Evolutionary conservation across 83 land plant species (phyloP).

Genomic region (Picea mariana): DNA sequence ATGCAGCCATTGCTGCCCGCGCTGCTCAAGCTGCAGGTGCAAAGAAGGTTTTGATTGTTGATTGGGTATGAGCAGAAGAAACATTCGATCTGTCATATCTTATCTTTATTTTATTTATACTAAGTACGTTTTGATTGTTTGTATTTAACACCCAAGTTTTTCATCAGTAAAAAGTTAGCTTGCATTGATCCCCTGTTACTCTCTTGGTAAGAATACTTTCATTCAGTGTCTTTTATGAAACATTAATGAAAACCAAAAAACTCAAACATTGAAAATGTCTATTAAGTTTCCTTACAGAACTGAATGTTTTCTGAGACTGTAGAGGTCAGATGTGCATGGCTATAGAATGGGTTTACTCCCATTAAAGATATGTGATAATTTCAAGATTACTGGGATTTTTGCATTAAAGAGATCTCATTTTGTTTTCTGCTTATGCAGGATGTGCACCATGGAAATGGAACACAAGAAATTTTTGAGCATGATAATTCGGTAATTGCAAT

Average conservation of each 20-base stretch:
- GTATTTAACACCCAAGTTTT: not conserved
- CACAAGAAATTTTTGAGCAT: constrained; percentile 91
- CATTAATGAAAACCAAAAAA: no score
- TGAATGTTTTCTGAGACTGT: not conserved
- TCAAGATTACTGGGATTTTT: not conserved
- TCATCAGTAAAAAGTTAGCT: not conserved
- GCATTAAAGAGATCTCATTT: not conserved
- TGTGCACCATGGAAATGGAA: constrained; percentile 99
- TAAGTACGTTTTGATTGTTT: not conserved
- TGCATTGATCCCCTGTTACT: not conserved
- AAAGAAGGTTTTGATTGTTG: constrained; percentile 89
- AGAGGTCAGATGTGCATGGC: not conserved
- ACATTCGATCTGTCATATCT: not conserved
- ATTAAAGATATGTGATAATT: not conserved
- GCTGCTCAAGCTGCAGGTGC: constrained; percentile 92
- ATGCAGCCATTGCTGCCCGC: constrained; percentile 92
- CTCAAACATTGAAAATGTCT: not conserved
- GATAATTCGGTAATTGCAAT: constrained; percentile 66
- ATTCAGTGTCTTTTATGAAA: not conserved
- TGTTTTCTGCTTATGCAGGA: constrained; percentile 51
- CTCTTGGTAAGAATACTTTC: not conserved
- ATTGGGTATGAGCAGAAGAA: constrained; percentile 69
- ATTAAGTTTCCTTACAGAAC: not conserved
- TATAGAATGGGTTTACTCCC: not conserved
- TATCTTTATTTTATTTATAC: constrained; percentile 5